Evolutionary conservation across 2,329 filamentous ascomycete species (phyloP).

Genomic region (Neofusicoccum cordaticola): DNA sequence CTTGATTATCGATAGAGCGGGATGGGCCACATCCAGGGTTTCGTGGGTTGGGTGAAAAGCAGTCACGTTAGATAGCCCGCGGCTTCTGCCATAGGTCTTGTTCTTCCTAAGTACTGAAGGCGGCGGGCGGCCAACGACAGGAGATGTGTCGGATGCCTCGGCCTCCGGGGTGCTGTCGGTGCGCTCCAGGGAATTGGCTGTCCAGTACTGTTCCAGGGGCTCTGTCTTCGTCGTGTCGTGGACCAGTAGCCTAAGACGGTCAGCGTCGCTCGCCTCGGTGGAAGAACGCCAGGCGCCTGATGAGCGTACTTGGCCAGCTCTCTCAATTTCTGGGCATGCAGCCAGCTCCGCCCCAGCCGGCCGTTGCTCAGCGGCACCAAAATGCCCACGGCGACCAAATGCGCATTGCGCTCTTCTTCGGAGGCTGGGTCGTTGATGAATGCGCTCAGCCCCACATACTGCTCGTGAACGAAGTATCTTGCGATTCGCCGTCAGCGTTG

Average conservation of each 20-base stretch:
- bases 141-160: conserved; percentile 3
- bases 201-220: conserved; percentile 78
- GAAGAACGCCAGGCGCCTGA: neutral
- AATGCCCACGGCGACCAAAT: conserved; percentile 88
- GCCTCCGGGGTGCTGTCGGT: neutral
- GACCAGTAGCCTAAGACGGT: conserved; percentile 51
- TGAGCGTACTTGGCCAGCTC: conserved; percentile 64
- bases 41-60: conserved; percentile 60
- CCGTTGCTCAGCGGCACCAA: conserved; percentile 84
- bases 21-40: conserved; percentile 73
- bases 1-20: conserved; percentile 75
- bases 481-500: neutral
- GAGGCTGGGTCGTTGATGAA: conserved; percentile 82
- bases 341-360: conserved; percentile 82
- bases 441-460: conserved; percentile 83
- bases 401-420: conserved; percentile 77
- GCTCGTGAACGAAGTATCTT: conserved; percentile 87
- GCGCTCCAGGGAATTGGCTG: conserved; percentile 43
- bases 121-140: conserved; percentile 13
- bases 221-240: conserved; percentile 61
- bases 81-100: conserved; percentile 26
- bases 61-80: conserved; percentile 52
- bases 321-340: conserved; percentile 74
- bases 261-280: neutral
- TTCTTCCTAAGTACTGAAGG: conserved; percentile 18